Conservation (phyloP, 306 rosid species). For the Alnus glutinosa region DNA sequence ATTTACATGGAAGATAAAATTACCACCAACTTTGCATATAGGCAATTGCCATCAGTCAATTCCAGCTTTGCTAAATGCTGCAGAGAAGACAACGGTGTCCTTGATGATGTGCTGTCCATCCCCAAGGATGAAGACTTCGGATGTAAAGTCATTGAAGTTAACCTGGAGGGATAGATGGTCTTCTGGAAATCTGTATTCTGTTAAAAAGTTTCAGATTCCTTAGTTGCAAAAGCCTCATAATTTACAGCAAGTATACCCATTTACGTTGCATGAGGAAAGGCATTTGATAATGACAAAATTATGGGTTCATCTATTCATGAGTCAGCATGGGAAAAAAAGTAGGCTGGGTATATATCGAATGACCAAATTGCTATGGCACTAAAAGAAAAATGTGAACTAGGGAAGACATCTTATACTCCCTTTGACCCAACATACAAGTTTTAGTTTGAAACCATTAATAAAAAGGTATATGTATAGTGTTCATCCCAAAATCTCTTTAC, state of each 20-base stretch:
- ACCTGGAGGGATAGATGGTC: constrained; percentile 61
- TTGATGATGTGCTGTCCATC: constrained; percentile 35
- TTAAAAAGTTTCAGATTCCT: constrained; percentile 32
- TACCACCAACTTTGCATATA: constrained; percentile 93
- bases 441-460: too few relatives aligned
- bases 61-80: constrained; percentile 65
- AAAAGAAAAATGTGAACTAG: constrained; percentile 7
- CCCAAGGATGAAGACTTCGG: constrained; percentile 44
- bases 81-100: constrained; percentile 38
- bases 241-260: constrained; percentile 12
- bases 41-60: constrained; percentile 75
- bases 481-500: too few relatives aligned
- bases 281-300: constrained; percentile 16
- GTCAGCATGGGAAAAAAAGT: constrained; percentile 8
- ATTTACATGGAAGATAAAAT: constrained; percentile 25
- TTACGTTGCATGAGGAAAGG: constrained; percentile 12
- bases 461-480: too few relatives aligned
- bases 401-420: neutral
- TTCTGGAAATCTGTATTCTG: constrained; percentile 72
- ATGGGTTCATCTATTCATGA: neutral
- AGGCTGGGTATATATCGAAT: neutral
- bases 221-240: constrained; percentile 25
- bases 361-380: constrained; percentile 16
- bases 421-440: too few relatives aligned
- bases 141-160: constrained; percentile 58